Evolutionary conservation across 2,329 filamentous ascomycete genomes (phyloP).

Genomic region (Talaromyces sp.): DNA sequence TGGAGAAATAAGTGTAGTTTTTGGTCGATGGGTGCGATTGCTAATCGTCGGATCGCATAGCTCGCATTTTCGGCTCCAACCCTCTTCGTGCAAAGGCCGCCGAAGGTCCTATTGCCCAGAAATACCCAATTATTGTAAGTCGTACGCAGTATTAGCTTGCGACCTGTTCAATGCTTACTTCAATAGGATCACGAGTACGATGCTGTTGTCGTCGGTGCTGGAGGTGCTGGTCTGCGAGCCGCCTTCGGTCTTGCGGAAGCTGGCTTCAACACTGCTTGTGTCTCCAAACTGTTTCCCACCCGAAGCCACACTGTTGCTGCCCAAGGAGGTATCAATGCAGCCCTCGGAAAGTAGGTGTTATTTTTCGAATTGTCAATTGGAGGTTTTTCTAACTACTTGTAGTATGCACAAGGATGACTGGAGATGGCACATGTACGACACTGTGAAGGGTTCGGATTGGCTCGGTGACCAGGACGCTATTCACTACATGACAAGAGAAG

Average conservation of each 20-base stretch:
- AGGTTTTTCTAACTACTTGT: slow-evolving; percentile 1
- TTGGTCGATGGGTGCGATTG: slow-evolving; percentile 14
- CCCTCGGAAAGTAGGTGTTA: slow-evolving; percentile 40
- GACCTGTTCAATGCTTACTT: slow-evolving; percentile 19
- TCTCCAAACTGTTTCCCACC: slow-evolving; percentile 63
- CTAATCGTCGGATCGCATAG: slow-evolving; percentile 45
- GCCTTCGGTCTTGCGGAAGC: slow-evolving; percentile 63
- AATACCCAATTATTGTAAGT: slow-evolving; percentile 86
- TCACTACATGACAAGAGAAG: slow-evolving; percentile 97
- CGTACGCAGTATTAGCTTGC: neutral
- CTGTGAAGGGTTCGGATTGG: slow-evolving; percentile 97
- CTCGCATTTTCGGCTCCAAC: slow-evolving; percentile 79
- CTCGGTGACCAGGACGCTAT: slow-evolving; percentile 96
- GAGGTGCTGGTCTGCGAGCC: slow-evolving; percentile 61
- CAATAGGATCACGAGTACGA: slow-evolving; percentile 89
- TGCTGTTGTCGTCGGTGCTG: slow-evolving; percentile 76
- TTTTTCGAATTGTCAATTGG: neutral
- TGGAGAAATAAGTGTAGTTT: slow-evolving; percentile 20
- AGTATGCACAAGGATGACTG: slow-evolving; percentile 99
- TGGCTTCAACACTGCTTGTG: slow-evolving; percentile 62
- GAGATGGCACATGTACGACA: slow-evolving; percentile 99
- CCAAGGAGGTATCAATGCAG: slow-evolving; percentile 59
- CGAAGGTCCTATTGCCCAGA: slow-evolving; percentile 76
- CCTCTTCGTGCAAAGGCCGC: slow-evolving; percentile 92
- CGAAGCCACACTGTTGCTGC: slow-evolving; percentile 65